phyloP scores from a whole-genome alignment of 176 grass and related monocot species.

The Eragrostis curvula region DNA sequence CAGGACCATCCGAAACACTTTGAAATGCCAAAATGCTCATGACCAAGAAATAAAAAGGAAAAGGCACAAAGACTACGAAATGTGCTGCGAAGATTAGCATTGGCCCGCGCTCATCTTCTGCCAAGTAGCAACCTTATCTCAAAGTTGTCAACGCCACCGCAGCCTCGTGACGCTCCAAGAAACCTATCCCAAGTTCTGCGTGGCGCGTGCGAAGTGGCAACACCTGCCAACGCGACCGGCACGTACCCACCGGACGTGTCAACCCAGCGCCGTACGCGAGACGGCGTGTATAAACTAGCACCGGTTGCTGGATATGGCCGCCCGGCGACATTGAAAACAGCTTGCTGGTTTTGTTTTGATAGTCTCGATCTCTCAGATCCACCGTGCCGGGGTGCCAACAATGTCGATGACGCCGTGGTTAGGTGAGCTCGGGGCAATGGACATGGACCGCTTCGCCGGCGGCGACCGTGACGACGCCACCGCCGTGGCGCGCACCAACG shows the following conservation, averaged over 20 bases:
- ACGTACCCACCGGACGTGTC: neutral
- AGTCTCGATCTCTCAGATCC: too few species aligned
- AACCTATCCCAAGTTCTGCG: neutral
- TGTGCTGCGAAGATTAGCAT: neutral
- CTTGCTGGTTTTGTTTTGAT: too few species aligned
- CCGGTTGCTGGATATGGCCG: too few species aligned
- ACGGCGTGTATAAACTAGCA: neutral
- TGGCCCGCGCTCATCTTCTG: neutral
- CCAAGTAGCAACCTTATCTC: neutral
- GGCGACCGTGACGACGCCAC: neutral
- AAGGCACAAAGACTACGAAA: too few species aligned
- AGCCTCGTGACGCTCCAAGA: neutral
- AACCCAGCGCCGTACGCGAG: neutral
- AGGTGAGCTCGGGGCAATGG: neutral
- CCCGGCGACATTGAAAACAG: neutral
- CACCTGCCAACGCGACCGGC: neutral
- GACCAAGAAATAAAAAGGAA: too few species aligned
- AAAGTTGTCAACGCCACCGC: neutral
- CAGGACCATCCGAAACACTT: too few species aligned
- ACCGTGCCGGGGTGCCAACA: neutral
- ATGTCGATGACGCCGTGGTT: neutral
- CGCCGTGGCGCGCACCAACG: neutral
- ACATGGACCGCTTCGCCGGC: neutral
- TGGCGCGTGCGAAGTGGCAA: neutral
- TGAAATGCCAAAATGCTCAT: too few species aligned